Percentiles rank a stretch among this genome's conserved stretches.
Evolutionary conservation across 495 filamentous ascomycete species (phyloP).

Genomic region (Amniculicola lignicola): DNA sequence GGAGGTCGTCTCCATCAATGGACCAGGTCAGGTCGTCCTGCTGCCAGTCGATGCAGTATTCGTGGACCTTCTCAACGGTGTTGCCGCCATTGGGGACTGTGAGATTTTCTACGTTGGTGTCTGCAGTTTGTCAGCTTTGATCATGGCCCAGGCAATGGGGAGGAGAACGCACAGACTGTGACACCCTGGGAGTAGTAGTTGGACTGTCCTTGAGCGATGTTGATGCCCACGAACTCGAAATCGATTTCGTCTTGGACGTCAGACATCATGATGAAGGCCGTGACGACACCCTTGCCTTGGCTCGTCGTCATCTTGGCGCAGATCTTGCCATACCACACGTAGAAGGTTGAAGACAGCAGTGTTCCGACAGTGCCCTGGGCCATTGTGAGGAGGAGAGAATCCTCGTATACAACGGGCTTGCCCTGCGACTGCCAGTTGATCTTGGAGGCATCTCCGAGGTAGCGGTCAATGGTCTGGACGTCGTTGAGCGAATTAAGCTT

Average conservation of each 20-base stretch:
- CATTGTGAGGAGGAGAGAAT: slow-evolving; percentile 79
- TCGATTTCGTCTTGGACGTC: slow-evolving; percentile 99
- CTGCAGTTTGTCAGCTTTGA: slow-evolving; percentile 47
- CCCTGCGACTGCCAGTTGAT: slow-evolving; percentile 89
- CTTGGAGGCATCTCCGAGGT: slow-evolving; percentile 74
- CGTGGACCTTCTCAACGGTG: slow-evolving; percentile 78
- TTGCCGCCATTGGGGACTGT: slow-evolving; percentile 58
- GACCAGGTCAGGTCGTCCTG: slow-evolving; percentile 81
- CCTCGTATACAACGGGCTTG: slow-evolving; percentile 60
- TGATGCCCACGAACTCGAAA: slow-evolving; percentile 86
- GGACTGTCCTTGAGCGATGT: slow-evolving; percentile 74
- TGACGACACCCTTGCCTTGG: slow-evolving; percentile 81
- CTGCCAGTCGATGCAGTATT: slow-evolving; percentile 91
- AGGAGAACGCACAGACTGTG: slow-evolving; percentile 72
- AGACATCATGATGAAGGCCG: slow-evolving; percentile 89
- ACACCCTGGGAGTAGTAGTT: slow-evolving; percentile 98
- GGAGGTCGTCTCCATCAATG: slow-evolving; percentile 73
- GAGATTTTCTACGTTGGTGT: slow-evolving; percentile 69
- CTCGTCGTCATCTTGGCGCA: slow-evolving; percentile 82
- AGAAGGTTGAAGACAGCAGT: slow-evolving; percentile 80
- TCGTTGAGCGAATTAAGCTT: slow-evolving; percentile 66
- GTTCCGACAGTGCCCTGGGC: slow-evolving; percentile 74
- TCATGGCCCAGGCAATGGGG: not conserved
- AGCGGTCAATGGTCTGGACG: slow-evolving; percentile 66
- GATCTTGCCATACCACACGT: slow-evolving; percentile 97